Percentiles rank a stretch among this genome's conserved stretches.
phyloP scores from a whole-genome alignment of 208 protist species.

The Leishmania lainsoni region DNA sequence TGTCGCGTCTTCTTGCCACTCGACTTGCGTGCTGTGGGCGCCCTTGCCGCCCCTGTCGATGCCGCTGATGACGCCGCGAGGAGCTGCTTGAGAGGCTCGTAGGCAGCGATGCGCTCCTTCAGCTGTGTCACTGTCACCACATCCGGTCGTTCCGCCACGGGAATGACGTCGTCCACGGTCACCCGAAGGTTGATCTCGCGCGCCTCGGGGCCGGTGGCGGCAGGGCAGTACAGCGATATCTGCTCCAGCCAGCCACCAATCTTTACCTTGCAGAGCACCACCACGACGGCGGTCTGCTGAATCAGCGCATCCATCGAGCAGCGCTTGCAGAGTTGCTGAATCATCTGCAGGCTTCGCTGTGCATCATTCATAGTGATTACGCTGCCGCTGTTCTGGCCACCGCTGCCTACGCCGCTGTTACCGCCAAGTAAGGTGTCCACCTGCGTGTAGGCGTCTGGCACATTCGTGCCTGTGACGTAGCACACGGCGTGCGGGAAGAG shows the following conservation, averaged over 20 bases:
- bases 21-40: conserved; percentile 13
- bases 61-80: conserved; percentile 7
- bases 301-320: conserved; percentile 65
- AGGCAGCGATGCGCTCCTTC: conserved; percentile 71
- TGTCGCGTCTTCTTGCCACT: conserved; percentile 32
- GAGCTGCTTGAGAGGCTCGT: conserved; percentile 68
- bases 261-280: conserved; percentile 63
- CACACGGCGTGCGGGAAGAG: conserved; percentile 83
- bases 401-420: background rate
- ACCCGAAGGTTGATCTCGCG: conserved; percentile 72
- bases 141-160: conserved; percentile 59
- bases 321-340: conserved; percentile 45
- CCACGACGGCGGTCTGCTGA: conserved; percentile 74
- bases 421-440: conserved; percentile 47
- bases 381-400: conserved; percentile 1
- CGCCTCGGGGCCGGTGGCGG: conserved; percentile 28
- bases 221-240: conserved; percentile 82
- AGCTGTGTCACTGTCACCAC: conserved; percentile 81
- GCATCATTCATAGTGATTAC: conserved; percentile 38
- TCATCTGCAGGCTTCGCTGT: conserved; percentile 36
- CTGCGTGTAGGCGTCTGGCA: conserved; percentile 67
- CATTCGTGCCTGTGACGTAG: conserved; percentile 61
- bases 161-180: conserved; percentile 83
- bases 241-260: conserved; percentile 79
- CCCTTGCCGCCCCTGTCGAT: conserved; percentile 11